These are phyloP conservation scores for Candida railenensis DNA, from an alignment of 805 yeast species.

Conservation along the genomic window DNA sequence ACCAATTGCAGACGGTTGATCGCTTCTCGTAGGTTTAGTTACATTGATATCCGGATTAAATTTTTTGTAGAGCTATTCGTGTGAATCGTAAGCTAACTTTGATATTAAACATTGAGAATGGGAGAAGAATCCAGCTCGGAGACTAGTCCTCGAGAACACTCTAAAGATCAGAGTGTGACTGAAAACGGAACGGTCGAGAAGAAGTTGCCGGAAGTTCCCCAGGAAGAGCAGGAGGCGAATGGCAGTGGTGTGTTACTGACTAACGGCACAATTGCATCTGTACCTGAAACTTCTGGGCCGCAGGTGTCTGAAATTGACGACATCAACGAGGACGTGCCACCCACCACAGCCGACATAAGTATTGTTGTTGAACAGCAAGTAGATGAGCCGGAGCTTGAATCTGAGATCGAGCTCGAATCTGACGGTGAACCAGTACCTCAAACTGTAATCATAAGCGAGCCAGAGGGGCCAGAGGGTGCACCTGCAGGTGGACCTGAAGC, in stretches of 20 bases:
- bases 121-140: background rate
- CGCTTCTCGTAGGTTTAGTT: too few species aligned
- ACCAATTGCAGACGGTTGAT: too few species aligned
- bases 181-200: constrained; percentile 1
- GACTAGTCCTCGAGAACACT: background rate
- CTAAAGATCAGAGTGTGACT: background rate
- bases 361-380: background rate
- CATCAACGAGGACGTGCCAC: background rate
- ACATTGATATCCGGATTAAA: too few species aligned
- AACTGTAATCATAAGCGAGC: background rate
- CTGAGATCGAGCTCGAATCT: background rate
- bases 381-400: background rate
- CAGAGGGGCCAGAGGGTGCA: background rate
- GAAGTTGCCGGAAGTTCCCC: constrained; percentile 1
- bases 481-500: background rate
- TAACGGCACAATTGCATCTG: background rate
- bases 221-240: background rate
- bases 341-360: background rate
- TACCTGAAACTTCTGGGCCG: background rate
- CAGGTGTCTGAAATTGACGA: background rate
- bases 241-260: background rate
- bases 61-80: too few species aligned
- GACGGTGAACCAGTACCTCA: background rate
- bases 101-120: too few species aligned
- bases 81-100: too few species aligned